Evolutionary conservation across 306 rosid species (phyloP).

Genomic region (Ormosia emarginata): DNA sequence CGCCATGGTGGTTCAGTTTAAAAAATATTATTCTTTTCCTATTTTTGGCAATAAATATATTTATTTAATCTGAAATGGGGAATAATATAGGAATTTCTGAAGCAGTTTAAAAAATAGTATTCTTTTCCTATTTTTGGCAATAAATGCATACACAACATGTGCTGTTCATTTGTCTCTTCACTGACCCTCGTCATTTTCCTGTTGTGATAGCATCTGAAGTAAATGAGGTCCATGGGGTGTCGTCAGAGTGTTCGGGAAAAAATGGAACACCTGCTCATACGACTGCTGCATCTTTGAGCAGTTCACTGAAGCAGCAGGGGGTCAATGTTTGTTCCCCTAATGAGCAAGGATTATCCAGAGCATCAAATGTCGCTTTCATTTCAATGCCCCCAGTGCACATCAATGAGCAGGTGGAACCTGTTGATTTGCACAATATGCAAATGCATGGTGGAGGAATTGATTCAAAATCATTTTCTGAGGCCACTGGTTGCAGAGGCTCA

Average conservation of each 20-base stretch:
- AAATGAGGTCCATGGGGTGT: conserved; percentile 35
- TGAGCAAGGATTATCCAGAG: conserved; percentile 33
- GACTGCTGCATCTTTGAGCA: conserved; percentile 17
- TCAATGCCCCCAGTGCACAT: conserved; percentile 50
- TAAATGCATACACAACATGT: background rate
- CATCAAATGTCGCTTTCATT: conserved; percentile 31
- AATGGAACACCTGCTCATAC: conserved; percentile 21
- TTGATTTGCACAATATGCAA: conserved; percentile 24
- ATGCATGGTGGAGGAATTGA: conserved; percentile 20
- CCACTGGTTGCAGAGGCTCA: conserved; percentile 25
- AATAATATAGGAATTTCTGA: background rate
- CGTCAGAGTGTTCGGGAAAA: conserved; percentile 32
- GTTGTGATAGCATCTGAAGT: conserved; percentile 36
- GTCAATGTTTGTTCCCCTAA: conserved; percentile 8
- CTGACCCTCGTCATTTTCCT: background rate
- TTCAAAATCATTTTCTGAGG: conserved; percentile 34
- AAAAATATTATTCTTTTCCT: no score
- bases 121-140: background rate
- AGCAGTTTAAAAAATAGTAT: background rate
- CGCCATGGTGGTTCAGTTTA: background rate
- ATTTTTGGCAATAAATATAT: no score
- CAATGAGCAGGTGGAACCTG: conserved; percentile 24
- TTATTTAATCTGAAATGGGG: background rate
- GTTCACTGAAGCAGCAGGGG: conserved; percentile 40
- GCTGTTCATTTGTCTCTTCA: background rate